Base-by-base conservation (phyloP, 176 grass and related monocot genomes). In the Themeda triandra region DNA sequence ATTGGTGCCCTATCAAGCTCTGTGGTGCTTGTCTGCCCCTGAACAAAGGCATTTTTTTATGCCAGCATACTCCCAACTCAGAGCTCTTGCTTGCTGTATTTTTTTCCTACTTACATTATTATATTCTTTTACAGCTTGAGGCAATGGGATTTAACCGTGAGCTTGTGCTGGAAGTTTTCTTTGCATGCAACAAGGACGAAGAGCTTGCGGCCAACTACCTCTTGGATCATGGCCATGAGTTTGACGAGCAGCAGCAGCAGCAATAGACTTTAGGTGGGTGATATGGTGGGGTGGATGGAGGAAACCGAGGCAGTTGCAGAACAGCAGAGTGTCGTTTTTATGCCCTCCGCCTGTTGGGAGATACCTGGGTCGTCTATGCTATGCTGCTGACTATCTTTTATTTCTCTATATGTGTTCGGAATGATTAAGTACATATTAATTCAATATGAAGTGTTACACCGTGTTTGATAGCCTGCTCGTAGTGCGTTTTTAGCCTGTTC, bases 161-260 rank as follows among this genome's bases (percentile, higher is more conserved):
- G 28, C 91, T 98, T 81, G 96, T 96, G 23, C 81, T 98, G 83
- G 91, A 98, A 58, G 96, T 98, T 11, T 98, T 98, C 81, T 98
- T 98, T 89, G 96, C 96, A 11, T 98, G 96, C 83, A 98, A 98
- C 89, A 98, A 95, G 80, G 89, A 98, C 27, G 96, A 98, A 75
- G 96, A 98, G 75, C 85, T 98, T 10, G 93, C 96, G 8, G 96
- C 96, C 69, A 98, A 98, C 83, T 98, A 98, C 80, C 93, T 98
- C 21, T 81, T 98, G 72, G 96, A 98, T 77, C 96, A 98, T 41
- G 86, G 92, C 28, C 91, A 98, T 45, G 96, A 98, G 82, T 98
- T 92, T 49, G 96, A 98, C 51, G 96, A 98, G 46, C 93, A 92
- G 27, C 91, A 98, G 46, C 93, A 92, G 27, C 91, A 92, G 85